These are phyloP conservation scores for Metarhizium album DNA, from an alignment of 2,329 filamentous ascomycete genomes.

Conservation along the genomic window DNA sequence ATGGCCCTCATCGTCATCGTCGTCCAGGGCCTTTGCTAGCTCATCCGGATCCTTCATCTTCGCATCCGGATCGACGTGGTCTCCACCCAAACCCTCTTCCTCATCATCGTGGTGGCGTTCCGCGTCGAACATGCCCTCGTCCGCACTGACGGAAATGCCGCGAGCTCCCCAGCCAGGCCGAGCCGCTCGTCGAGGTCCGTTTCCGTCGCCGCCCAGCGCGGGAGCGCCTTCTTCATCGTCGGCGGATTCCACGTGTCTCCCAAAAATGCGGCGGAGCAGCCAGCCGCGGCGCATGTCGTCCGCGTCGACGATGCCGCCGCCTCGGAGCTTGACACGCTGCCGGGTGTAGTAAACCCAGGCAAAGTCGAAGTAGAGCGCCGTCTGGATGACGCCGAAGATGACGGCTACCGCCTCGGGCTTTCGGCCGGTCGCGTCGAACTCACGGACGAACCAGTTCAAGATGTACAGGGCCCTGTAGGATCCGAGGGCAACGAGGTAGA, in stretches of 20 bases:
- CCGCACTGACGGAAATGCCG: constrained; percentile 56
- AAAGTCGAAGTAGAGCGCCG: constrained; percentile 83
- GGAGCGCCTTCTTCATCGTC: constrained; percentile 52
- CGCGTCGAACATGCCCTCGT: constrained; percentile 45
- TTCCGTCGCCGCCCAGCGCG: constrained; percentile 29
- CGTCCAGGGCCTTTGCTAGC: constrained; percentile 46
- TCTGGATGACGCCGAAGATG: constrained; percentile 83
- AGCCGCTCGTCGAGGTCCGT: constrained; percentile 17
- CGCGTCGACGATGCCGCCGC: constrained; percentile 75
- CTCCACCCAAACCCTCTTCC: constrained; percentile 33
- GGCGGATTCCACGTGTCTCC: constrained; percentile 41
- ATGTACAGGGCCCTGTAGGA: constrained; percentile 85
- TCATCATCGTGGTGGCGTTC: constrained; percentile 38
- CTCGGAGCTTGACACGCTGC: constrained; percentile 85
- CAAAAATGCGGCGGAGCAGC: constrained; percentile 70
- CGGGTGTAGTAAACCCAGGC: constrained; percentile 94
- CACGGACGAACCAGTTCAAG: constrained; percentile 76
- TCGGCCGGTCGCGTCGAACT: constrained; percentile 45
- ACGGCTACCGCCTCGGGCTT: constrained; percentile 62
- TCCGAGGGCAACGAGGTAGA: constrained; percentile 80
- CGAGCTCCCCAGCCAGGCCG: constrained; percentile 51
- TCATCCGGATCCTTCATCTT: constrained; percentile 59
- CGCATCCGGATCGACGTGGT: constrained; percentile 45
- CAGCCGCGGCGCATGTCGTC: constrained; percentile 82
- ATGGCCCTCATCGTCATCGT: constrained; percentile 35